Evolutionary conservation across 2,329 filamentous ascomycete genomes (phyloP), one percentile per base, ranked within the genome.

Genomic region (Ceratocystis destructans): DNA sequence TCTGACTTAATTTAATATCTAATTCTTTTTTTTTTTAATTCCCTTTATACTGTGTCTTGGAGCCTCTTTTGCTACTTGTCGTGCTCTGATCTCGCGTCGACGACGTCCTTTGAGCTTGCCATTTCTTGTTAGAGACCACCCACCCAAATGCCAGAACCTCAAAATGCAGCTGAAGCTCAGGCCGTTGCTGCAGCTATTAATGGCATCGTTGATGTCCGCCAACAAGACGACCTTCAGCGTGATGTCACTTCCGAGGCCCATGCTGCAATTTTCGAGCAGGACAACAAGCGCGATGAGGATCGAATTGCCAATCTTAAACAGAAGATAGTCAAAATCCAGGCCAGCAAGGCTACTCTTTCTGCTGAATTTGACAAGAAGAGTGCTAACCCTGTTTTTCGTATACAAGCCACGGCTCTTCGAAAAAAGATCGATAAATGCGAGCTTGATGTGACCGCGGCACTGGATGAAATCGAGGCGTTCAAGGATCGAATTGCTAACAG

Each of bases 201-300:
- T 73, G 68, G 76, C 48, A 41, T 69, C 5, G 68, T 69, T 8
- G 64, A 68, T 67, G 84, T 94, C 25, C 85, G 90, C 67, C 86
- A 96, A 71, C 93, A 97, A 74, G 87, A 92, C 77, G 92, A 96
- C 68, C 78, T 97, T 22, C 93, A 96, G 75, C 83, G 90, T 69
- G 91, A 96, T 72, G 95, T 97, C 69, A 83, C 83, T 1, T 73
- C 80, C 17, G 81, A 87, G 70, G 85, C 84, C 3, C 85, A 81
- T 65, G 77, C 80, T 20, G 82, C 80, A 0, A 74, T 87, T 66
- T 81, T 82, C 57, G 83, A 86, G 66, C 80, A 80, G 50, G 85
- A 87, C 69, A 83, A 87, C 70, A 82, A 83, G 71, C 80, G 80
- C 69, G 85, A 87, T 66, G 77, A 82, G 70, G 84, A 82, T 66